Percentiles rank a stretch among this genome's conserved stretches.
Evolutionary conservation across 768 basidiomycete genomes (phyloP).

Genomic region (Tubosaeta sp.): DNA sequence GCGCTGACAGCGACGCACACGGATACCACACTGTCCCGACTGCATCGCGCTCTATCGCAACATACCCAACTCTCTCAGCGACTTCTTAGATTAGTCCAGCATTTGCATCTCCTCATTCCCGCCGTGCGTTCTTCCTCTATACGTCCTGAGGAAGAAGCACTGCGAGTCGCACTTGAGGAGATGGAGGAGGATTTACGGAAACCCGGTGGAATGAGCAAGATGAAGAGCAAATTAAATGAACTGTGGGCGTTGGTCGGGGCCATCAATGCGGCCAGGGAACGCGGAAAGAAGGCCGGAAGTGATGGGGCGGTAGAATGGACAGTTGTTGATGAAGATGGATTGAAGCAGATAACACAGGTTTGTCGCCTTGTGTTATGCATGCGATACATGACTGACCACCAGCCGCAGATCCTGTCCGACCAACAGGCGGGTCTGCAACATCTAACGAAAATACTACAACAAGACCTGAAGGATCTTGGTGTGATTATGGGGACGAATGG

Average conservation of each 20-base stretch:
- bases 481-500: slow-evolving; percentile 54
- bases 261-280: slow-evolving; percentile 54
- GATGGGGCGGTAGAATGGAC: slow-evolving; percentile 61
- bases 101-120: slow-evolving; percentile 76
- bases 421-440: slow-evolving; percentile 80
- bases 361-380: slow-evolving; percentile 11
- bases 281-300: slow-evolving; percentile 38
- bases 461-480: slow-evolving; percentile 58
- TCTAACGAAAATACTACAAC: slow-evolving; percentile 69
- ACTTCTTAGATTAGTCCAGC: slow-evolving; percentile 64
- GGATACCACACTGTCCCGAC: slow-evolving; percentile 62
- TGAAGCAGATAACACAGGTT: slow-evolving; percentile 73
- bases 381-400: background rate
- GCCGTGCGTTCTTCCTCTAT: slow-evolving; percentile 70
- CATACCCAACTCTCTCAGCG: slow-evolving; percentile 72
- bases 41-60: slow-evolving; percentile 54
- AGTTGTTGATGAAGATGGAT: slow-evolving; percentile 83
- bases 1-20: slow-evolving; percentile 58
- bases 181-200: slow-evolving; percentile 66
- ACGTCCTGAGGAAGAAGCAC: slow-evolving; percentile 72
- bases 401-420: slow-evolving; percentile 61
- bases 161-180: slow-evolving; percentile 67
- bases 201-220: slow-evolving; percentile 48
- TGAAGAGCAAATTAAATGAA: slow-evolving; percentile 74
- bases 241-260: slow-evolving; percentile 83